Base-by-base conservation (phyloP, 1,139 yeast genomes). In the Candida mesenterica region DNA sequence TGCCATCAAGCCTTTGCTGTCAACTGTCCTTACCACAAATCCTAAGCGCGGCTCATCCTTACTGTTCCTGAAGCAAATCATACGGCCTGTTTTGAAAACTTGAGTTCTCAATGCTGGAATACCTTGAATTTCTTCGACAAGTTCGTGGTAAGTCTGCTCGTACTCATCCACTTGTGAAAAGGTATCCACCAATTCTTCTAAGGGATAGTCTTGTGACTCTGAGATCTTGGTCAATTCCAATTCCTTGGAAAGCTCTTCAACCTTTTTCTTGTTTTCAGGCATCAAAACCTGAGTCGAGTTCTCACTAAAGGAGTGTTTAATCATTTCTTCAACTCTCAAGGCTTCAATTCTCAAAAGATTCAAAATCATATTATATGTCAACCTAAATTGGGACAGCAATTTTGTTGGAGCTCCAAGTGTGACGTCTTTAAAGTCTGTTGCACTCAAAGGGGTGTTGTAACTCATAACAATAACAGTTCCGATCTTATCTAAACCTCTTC, bases 391-490 rank as follows among this genome's bases (percentile, higher is more conserved):
- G 5, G 96, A 86, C 45, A 82, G 81, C 37, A 92, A 72, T 52
- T 88, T 89, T 0, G 97, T 90, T 4, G 97, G 95, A 0, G 79
- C 76, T 8, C 97, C 98, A 38, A 92, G 62, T 3, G 88, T 79
- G 33, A 90, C 89, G 33, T 82, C 88, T 52, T 86, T 85, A 51
- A 92, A 78, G 22, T 75, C 75, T 1, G 69, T 56, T 6, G 77
- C 75, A 3, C 75, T 69, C 16, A 84, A 63, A 0, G 95, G 89
- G 19, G 82, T 82, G 33, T 78, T 79, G 50, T 82, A 85, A 2
- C 94, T 75, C 95, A 92, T 88, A 17, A 90, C 80, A 41, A 94
- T 89, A n/a, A 94, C 98, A 0, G 96, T 90, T 51, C 98, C 98
- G 1, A 87, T 87, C 19, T 80, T 68, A 67, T 92, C 98, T 45